Conservation (phyloP, 2,329 filamentous ascomycete species). For the Capronia coronata region DNA sequence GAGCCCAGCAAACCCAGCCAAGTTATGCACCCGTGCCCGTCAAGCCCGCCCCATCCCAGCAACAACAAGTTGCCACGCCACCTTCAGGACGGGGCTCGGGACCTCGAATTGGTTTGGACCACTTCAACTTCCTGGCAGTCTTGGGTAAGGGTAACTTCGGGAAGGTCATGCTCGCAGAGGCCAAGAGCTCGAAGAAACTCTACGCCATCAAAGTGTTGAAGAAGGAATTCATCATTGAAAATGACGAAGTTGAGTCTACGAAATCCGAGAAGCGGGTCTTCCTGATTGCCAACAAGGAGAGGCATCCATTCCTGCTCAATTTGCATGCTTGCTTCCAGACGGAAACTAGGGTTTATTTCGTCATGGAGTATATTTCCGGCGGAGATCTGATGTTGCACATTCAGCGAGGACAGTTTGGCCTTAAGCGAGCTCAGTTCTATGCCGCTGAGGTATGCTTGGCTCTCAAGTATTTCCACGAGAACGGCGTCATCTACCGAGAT, state of each 20-base stretch:
- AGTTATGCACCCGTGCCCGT: conserved; percentile 41
- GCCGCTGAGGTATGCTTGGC: conserved; percentile 95
- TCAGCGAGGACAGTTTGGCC: conserved; percentile 89
- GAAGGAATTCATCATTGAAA: conserved; percentile 99
- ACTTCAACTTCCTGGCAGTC: conserved; percentile 98
- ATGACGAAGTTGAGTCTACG: conserved; percentile 97
- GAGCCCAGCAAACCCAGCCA: conserved; percentile 28
- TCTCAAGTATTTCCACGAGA: conserved; percentile 98
- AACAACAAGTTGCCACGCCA: conserved; percentile 27
- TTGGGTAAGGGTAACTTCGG: conserved; percentile 98
- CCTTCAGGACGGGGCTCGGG: conserved; percentile 34
- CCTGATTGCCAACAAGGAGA: conserved; percentile 91
- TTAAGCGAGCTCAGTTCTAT: conserved; percentile 97
- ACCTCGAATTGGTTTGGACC: conserved; percentile 79
- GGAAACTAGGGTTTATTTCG: conserved; percentile 95
- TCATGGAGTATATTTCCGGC: conserved; percentile 99
- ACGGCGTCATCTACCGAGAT: conserved; percentile 92
- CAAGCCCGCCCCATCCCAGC: conserved; percentile 32
- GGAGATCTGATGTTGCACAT: conserved; percentile 99
- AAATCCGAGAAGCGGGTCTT: conserved; percentile 97
- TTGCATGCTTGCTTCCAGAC: conserved; percentile 98
- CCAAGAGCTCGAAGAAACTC: conserved; percentile 81
- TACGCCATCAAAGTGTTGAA: conserved; percentile 99
- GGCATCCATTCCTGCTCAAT: conserved; percentile 90
- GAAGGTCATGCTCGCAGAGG: conserved; percentile 98